Percentiles rank a stretch among this genome's conserved stretches.
Conservation (phyloP, 2,329 filamentous ascomycete genomes). For the Fusarium newnesense region DNA sequence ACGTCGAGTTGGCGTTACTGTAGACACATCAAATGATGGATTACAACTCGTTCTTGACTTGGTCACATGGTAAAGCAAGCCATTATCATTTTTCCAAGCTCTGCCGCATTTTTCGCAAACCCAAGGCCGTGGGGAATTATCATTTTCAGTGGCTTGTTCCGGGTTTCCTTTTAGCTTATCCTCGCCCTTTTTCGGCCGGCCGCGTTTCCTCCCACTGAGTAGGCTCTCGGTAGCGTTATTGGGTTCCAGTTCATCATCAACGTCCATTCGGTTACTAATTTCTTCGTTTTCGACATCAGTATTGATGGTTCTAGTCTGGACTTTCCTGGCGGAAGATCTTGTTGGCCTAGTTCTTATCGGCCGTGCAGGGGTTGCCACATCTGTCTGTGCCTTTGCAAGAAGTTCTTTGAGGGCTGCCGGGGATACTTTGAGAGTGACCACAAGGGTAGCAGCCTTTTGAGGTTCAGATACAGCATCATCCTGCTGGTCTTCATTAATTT, state of each 20-base stretch:
- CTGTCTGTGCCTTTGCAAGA: background rate
- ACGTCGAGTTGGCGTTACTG: slow-evolving; percentile 25
- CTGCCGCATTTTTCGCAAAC: slow-evolving; percentile 64
- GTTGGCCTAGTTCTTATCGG: slow-evolving; percentile 13
- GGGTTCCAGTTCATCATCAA: background rate
- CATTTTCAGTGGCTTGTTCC: slow-evolving; percentile 18
- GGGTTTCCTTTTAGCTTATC: slow-evolving; percentile 16
- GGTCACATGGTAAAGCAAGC: slow-evolving; percentile 67
- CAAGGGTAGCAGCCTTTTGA: background rate
- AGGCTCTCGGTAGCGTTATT: background rate
- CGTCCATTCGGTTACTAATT: background rate
- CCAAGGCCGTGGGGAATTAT: slow-evolving; percentile 48
- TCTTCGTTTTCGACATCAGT: background rate
- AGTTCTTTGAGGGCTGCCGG: slow-evolving; percentile 8
- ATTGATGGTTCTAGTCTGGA: background rate
- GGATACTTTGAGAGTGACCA: slow-evolving; percentile 24
- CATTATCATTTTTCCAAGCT: slow-evolving; percentile 67
- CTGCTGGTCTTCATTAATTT: background rate
- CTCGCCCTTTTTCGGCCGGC: slow-evolving; percentile 34
- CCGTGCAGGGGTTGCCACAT: slow-evolving; percentile 15
- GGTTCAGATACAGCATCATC: background rate
- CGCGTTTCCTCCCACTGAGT: slow-evolving; percentile 43
- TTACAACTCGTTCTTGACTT: slow-evolving; percentile 67
- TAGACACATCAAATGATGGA: slow-evolving; percentile 48
- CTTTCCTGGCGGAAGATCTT: slow-evolving; percentile 25